These are phyloP conservation scores for Eimeria maxima DNA, from an alignment of 169 alveolate genomes.

Conservation along the genomic window DNA sequence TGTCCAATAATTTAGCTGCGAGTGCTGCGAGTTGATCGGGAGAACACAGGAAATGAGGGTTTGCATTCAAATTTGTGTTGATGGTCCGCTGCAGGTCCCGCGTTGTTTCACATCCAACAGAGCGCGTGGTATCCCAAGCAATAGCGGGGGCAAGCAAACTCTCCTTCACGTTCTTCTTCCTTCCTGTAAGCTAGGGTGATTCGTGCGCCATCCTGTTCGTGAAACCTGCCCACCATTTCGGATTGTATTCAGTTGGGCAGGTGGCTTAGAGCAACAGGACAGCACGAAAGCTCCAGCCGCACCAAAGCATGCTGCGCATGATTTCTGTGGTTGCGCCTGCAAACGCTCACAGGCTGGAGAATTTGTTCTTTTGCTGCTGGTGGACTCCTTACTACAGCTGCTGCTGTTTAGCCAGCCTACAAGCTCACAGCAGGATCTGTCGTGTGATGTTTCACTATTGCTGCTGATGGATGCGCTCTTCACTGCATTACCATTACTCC, in stretches of 20 bases:
- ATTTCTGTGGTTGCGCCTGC: background rate
- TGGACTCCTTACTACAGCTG: slow-evolving; percentile 21
- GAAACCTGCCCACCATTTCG: background rate
- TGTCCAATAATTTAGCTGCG: background rate
- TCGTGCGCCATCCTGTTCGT: background rate
- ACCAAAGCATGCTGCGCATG: background rate
- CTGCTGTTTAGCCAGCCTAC: background rate
- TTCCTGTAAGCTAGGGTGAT: slow-evolving; percentile 31
- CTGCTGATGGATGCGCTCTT: slow-evolving; percentile 37
- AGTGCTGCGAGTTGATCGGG: background rate
- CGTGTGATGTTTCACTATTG: background rate
- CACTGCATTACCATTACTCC: slow-evolving; percentile 17
- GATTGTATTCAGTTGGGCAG: background rate
- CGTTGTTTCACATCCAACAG: background rate
- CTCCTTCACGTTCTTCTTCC: slow-evolving; percentile 7
- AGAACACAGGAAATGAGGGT: background rate
- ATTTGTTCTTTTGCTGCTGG: slow-evolving; percentile 46
- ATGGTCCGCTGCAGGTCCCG: slow-evolving; percentile 1
- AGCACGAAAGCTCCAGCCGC: background rate
- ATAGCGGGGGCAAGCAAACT: slow-evolving; percentile 44
- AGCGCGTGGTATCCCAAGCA: slow-evolving; percentile 13
- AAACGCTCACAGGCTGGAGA: slow-evolving; percentile 27
- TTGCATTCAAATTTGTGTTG: background rate
- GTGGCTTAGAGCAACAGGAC: background rate
- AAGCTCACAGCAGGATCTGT: background rate